Base-by-base conservation (phyloP, 352 stramenopile species). In the Phytophthora parvispora region DNA sequence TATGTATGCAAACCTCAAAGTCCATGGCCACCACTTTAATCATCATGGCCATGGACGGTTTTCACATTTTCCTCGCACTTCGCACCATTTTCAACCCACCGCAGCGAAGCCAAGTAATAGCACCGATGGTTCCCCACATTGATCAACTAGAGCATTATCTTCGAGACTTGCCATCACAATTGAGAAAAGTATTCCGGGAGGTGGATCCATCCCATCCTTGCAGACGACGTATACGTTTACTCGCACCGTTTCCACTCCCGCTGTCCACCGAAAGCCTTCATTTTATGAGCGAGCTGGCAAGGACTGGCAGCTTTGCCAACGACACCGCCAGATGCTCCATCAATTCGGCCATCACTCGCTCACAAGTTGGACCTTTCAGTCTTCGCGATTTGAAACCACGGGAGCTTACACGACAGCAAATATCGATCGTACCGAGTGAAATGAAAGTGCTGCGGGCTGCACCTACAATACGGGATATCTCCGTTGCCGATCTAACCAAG, bases 1-100 rank as follows among this genome's bases (percentile, higher is more conserved):
- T 54, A 15, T 71, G 58, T 36, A 68, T 78, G 70, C 64, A 52
- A 28, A 0, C 62, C 3, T 45, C 38, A 13, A 45, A 45, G 38
- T 45, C 54, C 7, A 13, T 29, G 6, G 12, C 25, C n/a, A 52
- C 60, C 16, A 69, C 47, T 2, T 6, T 54, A 15, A 42, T 69
- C 6, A 47, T 74, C 27, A 63, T 73, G 31, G 36, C 16, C 0
- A 28, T 40, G 1, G 50, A 68, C 25, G 36, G 4, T 12, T 58
- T 52, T 29, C 63, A 70, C 31, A 24, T 64, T 5, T 5, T 61
- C 0, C n/a, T 61, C 13, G 22, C 54, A 29, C 18, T 61, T 28
- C 53, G 36, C 3, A 10, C 22, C 22, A 60, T 60, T 25, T 51
- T 29, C 15, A 6, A 27, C 38, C 15, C 28, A n/a, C 13, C n/a